Base-by-base conservation (phyloP, 495 filamentous ascomycete species). In the Tuber melanosporum region DNA sequence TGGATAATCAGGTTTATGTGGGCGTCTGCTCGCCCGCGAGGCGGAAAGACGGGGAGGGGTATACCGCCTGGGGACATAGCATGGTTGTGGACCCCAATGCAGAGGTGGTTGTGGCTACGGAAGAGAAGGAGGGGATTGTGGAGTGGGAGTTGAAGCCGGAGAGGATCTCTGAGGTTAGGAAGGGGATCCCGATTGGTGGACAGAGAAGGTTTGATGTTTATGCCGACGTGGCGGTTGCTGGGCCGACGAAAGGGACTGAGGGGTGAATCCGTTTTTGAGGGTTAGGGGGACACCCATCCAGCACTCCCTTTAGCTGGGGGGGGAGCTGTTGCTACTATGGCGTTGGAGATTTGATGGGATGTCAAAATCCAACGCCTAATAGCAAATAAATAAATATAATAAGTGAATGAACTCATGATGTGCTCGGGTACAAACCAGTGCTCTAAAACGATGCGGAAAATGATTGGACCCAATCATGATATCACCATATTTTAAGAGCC, bases 121-220 rank as follows among this genome's bases (percentile, higher is more conserved):
- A 89, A 83, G 84, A 84, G 52, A 93, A 97, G 87, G 89, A 88
- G 52, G 79, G 79, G 44, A 91, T 93, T 77, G 88, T 97, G 26
- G 89, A 90, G 85, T 92, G 90, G 70, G 92, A 94, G 71, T 82
- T 98, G 85, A 87, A 88, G 47, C 89, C 88, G 39, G 91, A 88
- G 66, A 88, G 86, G 82, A 94, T 99, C 80, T 88, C 91, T 83
- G 89, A 91, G 85, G 89, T 90, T 71, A 89, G 96, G 84, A 93
- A 89, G 85, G 90, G 91, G 26, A 97, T 98, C 83, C 95, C 96
- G 41, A 87, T 98, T 44, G 88, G 90, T 80, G 88, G 86, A 43
- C 96, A 99, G 90, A 88, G 95, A 77, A 87, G 96, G 79, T 98
- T 96, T 85, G 95, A 99, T 86, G 90, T 99, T 41, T 99, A 99